Base-by-base conservation (phyloP, 352 stramenopile species). In the Phytophthora citrophthora region DNA sequence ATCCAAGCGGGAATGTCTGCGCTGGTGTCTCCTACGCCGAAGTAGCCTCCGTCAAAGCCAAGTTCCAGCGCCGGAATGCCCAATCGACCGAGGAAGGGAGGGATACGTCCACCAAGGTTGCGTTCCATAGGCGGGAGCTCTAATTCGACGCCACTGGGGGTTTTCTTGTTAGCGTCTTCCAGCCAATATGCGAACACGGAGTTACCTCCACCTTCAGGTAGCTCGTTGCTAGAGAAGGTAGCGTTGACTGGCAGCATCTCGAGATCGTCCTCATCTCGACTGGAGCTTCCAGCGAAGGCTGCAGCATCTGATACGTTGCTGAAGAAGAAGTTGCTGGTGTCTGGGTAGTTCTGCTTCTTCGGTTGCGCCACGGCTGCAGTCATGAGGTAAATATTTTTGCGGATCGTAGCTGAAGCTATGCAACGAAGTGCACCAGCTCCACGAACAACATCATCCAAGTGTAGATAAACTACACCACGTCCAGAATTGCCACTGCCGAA, bases 141-240 rank as follows among this genome's bases (percentile, higher is more conserved):
- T 11, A 86, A 67, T 2, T 64, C 63, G 4, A 75, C 66, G 6
- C 54, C 48, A 5, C 24, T 54, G 11, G 44, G 53, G 31, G 50
- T 66, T 24, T 45, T 64, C 53, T 75, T 72, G 18, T 74, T 77
- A 3, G 86, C 87, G 32, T 81, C 51, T 12, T 72, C 54, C 31
- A 95, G 79, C 86, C 86, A 95, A 31, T 78, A 86, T 4, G 81
- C 65, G 50, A 90, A 95, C 45, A 95, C 64, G 5, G 86, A 94
- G 50, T 83, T 75, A 23, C 76, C 83, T 18, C 44, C 52, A 15
- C 55, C 68, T n/a, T 89, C 79, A 0, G 79, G 70, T 10, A 94
- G 70, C 12, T 91, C 84, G 59, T 92, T 74, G 20, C 59, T 81
- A 12, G 64, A 73, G 44, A 92, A 90, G 26, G 82, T 89, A 38